These are phyloP conservation scores for Daldinia decipiens DNA, from an alignment of 495 filamentous ascomycete species.

Conservation along the genomic window DNA sequence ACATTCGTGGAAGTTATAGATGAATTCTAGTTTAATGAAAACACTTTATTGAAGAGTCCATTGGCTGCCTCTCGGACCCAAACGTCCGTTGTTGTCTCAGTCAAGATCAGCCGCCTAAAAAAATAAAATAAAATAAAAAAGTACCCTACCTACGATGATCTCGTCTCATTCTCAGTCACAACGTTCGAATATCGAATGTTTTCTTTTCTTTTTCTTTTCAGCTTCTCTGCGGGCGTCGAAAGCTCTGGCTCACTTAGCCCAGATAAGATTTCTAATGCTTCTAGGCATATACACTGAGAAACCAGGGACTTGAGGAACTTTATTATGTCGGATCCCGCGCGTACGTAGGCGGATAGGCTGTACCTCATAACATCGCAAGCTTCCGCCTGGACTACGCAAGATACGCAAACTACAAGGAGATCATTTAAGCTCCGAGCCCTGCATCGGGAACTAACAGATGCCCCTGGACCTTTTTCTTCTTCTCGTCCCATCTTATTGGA, in stretches of 20 bases:
- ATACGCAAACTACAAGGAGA: constrained; percentile 27
- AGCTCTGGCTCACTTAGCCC: constrained; percentile 15
- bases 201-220: constrained; percentile 20
- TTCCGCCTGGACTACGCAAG: constrained; percentile 20
- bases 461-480: neutral
- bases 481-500: constrained; percentile 21
- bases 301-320: constrained; percentile 11
- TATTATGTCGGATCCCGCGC: constrained; percentile 15
- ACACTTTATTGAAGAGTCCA: neutral
- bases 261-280: neutral
- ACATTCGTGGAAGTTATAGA: neutral
- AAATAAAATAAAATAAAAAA: neutral
- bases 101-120: constrained; percentile 7
- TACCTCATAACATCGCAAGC: constrained; percentile 24
- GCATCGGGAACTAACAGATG: constrained; percentile 32
- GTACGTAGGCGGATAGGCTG: constrained; percentile 32
- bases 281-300: neutral
- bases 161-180: constrained; percentile 10
- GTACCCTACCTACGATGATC: neutral
- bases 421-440: constrained; percentile 36
- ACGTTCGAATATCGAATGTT: constrained; percentile 10
- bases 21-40: neutral
- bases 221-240: constrained; percentile 17
- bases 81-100: constrained; percentile 23
- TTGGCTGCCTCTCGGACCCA: constrained; percentile 7